Percentiles rank a stretch among this genome's conserved stretches.
Conservation (phyloP, 2,329 filamentous ascomycete genomes). For the Fusarium longipes region DNA sequence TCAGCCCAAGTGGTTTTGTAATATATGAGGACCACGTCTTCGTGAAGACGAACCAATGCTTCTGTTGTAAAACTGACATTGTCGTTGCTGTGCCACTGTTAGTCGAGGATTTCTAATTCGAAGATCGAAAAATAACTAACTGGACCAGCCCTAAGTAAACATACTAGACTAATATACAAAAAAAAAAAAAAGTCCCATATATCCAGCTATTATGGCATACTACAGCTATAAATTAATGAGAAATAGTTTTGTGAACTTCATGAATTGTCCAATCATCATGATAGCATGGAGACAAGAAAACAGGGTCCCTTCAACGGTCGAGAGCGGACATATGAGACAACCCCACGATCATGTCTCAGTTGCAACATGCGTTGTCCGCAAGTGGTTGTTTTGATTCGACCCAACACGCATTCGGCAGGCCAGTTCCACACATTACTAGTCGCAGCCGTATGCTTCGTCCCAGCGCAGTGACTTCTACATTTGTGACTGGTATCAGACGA, state of each 20-base stretch:
- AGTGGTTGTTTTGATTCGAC: constrained; percentile 11
- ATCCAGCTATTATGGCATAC: not conserved
- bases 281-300: constrained; percentile 18
- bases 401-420: constrained; percentile 3
- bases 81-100: not conserved
- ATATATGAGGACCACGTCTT: not conserved
- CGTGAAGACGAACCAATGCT: not conserved
- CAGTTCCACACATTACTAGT: not conserved
- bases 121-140: not conserved
- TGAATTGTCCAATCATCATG: constrained; percentile 25
- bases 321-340: constrained; percentile 18
- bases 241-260: constrained; percentile 8
- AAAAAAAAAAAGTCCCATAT: not conserved
- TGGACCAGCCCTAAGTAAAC: not conserved
- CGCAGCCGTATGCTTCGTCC: not conserved
- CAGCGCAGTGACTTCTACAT: not conserved
- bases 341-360: constrained; percentile 21
- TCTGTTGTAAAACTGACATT: not conserved
- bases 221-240: not conserved
- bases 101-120: not conserved
- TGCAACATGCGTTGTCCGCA: constrained; percentile 10
- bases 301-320: constrained; percentile 32
- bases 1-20: too few species aligned
- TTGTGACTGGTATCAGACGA: constrained; percentile 8
- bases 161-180: too few species aligned